Conservation (phyloP, 2,329 filamentous ascomycete species). For the Leptographium lundbergii region DNA sequence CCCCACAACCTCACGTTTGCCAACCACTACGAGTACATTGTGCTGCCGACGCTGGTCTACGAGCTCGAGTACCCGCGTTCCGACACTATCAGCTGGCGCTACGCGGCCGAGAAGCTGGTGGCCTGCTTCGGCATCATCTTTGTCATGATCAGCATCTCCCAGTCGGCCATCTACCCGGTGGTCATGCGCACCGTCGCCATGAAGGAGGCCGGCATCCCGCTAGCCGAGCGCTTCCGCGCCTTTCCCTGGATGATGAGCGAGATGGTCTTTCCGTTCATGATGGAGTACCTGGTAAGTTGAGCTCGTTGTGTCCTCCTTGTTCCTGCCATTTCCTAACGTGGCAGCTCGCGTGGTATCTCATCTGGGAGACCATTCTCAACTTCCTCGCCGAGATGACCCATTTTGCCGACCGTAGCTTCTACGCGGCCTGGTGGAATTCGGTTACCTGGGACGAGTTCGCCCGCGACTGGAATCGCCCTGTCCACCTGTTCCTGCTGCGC, state of each 20-base stretch:
- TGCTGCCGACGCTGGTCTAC: slow-evolving; percentile 65
- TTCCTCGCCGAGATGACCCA: slow-evolving; percentile 62
- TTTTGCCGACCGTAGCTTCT: slow-evolving; percentile 68
- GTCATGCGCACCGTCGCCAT: slow-evolving; percentile 54
- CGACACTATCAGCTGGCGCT: slow-evolving; percentile 58
- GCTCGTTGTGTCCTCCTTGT: neutral
- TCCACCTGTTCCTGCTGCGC: slow-evolving; percentile 64
- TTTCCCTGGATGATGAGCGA: slow-evolving; percentile 68
- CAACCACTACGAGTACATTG: slow-evolving; percentile 61
- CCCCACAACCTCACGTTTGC: slow-evolving; percentile 53
- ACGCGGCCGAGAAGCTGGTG: slow-evolving; percentile 58
- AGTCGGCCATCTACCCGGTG: slow-evolving; percentile 66
- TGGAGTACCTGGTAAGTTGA: slow-evolving; percentile 51
- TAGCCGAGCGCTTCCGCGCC: slow-evolving; percentile 46
- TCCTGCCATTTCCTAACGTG: neutral
- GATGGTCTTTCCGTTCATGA: slow-evolving; percentile 65
- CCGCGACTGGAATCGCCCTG: slow-evolving; percentile 65
- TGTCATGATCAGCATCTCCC: slow-evolving; percentile 68
- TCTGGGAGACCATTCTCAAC: slow-evolving; percentile 67
- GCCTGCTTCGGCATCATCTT: slow-evolving; percentile 62
- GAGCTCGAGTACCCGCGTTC: slow-evolving; percentile 64
- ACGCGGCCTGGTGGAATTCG: slow-evolving; percentile 51
- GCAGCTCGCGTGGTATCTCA: slow-evolving; percentile 62
- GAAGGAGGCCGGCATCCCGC: slow-evolving; percentile 52
- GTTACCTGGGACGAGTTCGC: slow-evolving; percentile 64